Base-by-base conservation (phyloP, 306 rosid species). In the apple (Malus domestica) region DNA sequence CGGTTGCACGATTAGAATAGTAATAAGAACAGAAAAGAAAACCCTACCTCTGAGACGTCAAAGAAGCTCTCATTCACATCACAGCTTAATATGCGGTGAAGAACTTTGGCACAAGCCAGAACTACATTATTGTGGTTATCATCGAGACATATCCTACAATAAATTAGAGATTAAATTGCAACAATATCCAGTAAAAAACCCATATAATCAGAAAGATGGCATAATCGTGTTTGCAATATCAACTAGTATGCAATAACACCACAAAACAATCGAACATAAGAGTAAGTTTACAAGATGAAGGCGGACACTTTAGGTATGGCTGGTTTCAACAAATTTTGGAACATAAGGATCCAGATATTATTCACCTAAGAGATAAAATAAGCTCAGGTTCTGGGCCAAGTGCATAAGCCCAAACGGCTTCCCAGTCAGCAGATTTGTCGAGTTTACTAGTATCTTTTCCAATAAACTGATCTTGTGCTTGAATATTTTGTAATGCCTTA, bases 351-450 rank as follows among this genome's bases (percentile, higher is more conserved):
- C 74, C 73, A 71, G 40, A 55, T 73, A 68, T 74, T 60, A 77
- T 44, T 81, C 63, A 95, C 99, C 99, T 92, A 9, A 95, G 89
- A 44, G 99, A 83, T 78, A 92, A 88, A 69, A 84, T 84, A 6
- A 95, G 99, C 85, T 95, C 97, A 73, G 99, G 97, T 86, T 95
- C 96, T 63, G 99, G 97, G 73, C 99, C 99, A 65, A 95, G 92
- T 70, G 89, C 87, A 80, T 81, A 95, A 73, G 97, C 95, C 99
- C 99, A 95, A 77, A 95, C 67, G 71, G 99, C 97, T 75, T 87
- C 91, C 97, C 95, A 90, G 82, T 92, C 97, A 74, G 76, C 74
- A 84, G 85, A 83, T 70, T 80, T 85, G 74, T 83, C 81, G n/a
- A 58, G 79, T 71, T 79, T 76, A 76, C 69, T 76, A 79, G 81